phyloP scores from a whole-genome alignment of 371 early-diverging fungal genomes.

The Saksenaea vasiformis region DNA sequence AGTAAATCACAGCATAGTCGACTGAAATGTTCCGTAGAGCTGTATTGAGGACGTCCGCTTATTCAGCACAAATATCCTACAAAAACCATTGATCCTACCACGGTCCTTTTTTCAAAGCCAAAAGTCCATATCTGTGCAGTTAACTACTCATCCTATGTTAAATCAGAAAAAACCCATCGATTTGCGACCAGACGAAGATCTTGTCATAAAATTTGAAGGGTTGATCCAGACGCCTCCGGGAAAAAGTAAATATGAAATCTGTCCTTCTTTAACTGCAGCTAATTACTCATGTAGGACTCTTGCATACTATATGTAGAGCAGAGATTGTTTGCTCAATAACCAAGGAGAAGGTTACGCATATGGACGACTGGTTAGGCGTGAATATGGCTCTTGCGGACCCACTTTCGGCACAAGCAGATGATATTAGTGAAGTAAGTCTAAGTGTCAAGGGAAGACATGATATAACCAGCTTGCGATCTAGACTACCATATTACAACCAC shows the following conservation, averaged over 20 bases:
- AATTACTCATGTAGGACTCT: background rate
- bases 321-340: conserved; percentile 37
- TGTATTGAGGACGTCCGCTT: conserved; percentile 18
- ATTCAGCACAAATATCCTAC: conserved; percentile 22
- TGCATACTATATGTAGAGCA: conserved; percentile 17
- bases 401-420: conserved; percentile 1
- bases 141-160: conserved; percentile 31
- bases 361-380: conserved; percentile 28
- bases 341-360: conserved; percentile 26
- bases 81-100: conserved; percentile 29
- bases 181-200: conserved; percentile 25
- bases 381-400: conserved; percentile 40
- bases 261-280: background rate
- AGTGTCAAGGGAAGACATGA: background rate
- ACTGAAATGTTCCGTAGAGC: conserved; percentile 8
- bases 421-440: conserved; percentile 10
- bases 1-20: background rate
- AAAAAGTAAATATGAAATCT: conserved; percentile 13
- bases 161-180: conserved; percentile 28
- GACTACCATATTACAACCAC: conserved; percentile 28
- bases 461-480: background rate
- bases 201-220: conserved; percentile 41
- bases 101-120: conserved; percentile 30
- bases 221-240: conserved; percentile 21
- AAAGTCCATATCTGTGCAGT: conserved; percentile 29